Base-by-base conservation (phyloP, 1,284 basidiomycete genomes). In the Laetiporus sulphureus region DNA sequence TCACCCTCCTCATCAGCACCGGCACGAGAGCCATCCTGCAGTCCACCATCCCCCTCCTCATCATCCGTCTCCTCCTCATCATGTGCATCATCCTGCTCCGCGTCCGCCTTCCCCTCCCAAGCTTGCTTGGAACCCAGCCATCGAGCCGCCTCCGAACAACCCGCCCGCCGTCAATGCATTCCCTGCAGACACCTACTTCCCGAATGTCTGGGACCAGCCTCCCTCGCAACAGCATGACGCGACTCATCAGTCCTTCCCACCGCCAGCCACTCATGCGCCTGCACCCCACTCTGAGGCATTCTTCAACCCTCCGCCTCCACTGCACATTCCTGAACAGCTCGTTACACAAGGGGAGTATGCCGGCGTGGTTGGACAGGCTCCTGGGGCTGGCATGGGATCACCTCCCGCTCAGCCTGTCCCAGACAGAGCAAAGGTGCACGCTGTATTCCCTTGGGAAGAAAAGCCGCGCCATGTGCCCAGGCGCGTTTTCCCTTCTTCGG, bases 361-460 rank as follows among this genome's bases (percentile, higher is more conserved):
- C 37, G 71, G 75, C 57, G 73, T 84, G 32, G 75, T 72, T 13
- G 73, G 76, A 21, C 69, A 71, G 32, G 56, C 27, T 49, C 56
- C 43, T 61, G 58, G 23, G 45, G 49, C 39, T 57, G 45, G 41
- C 44, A 39, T 49, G 13, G 44, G 54, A 22, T 47, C 48, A 7
- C 48, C 48, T 25, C 36, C 48, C 4, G 45, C 43, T 16, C 48
- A 66, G 13, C 73, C 75, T 7, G 72, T 68, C 42, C 91, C 93
- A 1, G 84, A 94, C 57, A 73, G 68, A 13, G 65, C 63, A 21
- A 87, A 86, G 53, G 76, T 94, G 21, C 82, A 83, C 50, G 68
- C 75, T 19, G 71, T 96, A n/a, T 97, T 98, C 60, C 93, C 94
- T 6, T 98, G 94, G 94, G 94, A 98, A 60, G 73, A 78, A 42